These are phyloP conservation scores for Cucurbita argyrosperma DNA, from an alignment of 306 rosid species.

Conservation along the genomic window DNA sequence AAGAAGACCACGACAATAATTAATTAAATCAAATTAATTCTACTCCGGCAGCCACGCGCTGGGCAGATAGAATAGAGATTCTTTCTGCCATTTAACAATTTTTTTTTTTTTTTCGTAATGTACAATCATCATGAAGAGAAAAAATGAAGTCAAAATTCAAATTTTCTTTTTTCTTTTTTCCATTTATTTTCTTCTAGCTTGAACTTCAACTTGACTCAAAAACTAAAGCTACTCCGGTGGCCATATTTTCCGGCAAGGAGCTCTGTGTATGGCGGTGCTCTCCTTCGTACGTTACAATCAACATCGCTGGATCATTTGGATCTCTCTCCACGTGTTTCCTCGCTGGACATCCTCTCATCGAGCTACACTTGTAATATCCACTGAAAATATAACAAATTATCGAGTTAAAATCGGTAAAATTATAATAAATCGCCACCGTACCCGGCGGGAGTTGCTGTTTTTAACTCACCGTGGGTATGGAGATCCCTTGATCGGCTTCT, in stretches of 20 bases:
- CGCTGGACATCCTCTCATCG: constrained; percentile 72
- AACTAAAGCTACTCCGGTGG: constrained; percentile 25
- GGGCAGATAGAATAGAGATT: neutral
- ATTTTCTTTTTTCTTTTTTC: neutral
- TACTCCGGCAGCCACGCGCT: neutral
- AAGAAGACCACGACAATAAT: neutral
- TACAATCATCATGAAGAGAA: neutral
- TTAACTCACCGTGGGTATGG: constrained; percentile 64
- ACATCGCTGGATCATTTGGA: constrained; percentile 60
- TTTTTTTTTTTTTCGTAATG: neutral
- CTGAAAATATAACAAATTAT: constrained; percentile 9
- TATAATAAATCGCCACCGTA: neutral
- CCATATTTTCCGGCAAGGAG: constrained; percentile 41
- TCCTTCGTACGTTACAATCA: constrained; percentile 80
- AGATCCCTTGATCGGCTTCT: constrained; percentile 84
- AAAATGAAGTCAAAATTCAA: neutral
- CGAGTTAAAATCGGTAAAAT: neutral
- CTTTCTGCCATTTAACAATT: neutral
- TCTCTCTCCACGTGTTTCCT: constrained; percentile 90
- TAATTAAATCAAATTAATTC: neutral
- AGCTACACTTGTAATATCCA: constrained; percentile 77
- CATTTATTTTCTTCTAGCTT: neutral
- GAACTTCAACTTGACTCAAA: constrained; percentile 40
- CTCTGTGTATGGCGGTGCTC: constrained; percentile 57
- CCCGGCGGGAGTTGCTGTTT: neutral